A percentile compares a stretch with the other conserved stretches of the same genome.
Evolutionary conservation across 2,329 filamentous ascomycete genomes (phyloP).

Genomic region (Aspergillus phoenicis): DNA sequence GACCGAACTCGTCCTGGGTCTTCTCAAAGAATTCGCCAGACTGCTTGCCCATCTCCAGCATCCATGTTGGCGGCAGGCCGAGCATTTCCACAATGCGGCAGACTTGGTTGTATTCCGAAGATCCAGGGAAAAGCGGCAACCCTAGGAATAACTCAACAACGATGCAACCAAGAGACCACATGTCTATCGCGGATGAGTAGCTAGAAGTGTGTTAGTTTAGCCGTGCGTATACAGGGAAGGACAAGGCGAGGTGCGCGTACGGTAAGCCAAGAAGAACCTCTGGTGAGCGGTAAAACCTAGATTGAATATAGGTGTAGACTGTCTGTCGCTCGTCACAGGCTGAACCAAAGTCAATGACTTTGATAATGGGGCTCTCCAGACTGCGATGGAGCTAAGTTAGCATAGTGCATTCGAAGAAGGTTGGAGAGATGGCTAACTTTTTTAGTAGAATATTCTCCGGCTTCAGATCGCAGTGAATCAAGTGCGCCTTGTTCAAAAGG

Average conservation of each 20-base stretch:
- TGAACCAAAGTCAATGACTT: slow-evolving; percentile 99
- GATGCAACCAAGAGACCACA: slow-evolving; percentile 99
- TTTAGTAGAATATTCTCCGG: slow-evolving; percentile 97
- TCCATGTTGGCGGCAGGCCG: slow-evolving; percentile 94
- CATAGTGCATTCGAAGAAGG: not conserved
- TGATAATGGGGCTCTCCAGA: slow-evolving; percentile 97
- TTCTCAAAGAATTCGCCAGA: slow-evolving; percentile 98
- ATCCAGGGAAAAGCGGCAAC: slow-evolving; percentile 90
- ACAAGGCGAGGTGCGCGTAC: slow-evolving; percentile 38
- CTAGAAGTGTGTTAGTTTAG: slow-evolving; percentile 32
- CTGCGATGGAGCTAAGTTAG: slow-evolving; percentile 41
- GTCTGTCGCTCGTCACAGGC: slow-evolving; percentile 98
- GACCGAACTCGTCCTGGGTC: slow-evolving; percentile 83
- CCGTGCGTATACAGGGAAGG: not conserved
- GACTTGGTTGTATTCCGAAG: slow-evolving; percentile 98
- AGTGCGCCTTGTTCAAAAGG: slow-evolving; percentile 88
- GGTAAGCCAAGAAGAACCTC: slow-evolving; percentile 94
- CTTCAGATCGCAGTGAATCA: slow-evolving; percentile 98
- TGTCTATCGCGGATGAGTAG: slow-evolving; percentile 97
- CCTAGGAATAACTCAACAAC: slow-evolving; percentile 97
- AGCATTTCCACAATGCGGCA: slow-evolving; percentile 98
- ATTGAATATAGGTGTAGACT: slow-evolving; percentile 99
- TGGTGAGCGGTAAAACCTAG: slow-evolving; percentile 93
- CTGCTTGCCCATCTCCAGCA: slow-evolving; percentile 99
- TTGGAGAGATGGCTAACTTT: slow-evolving; percentile 59